A percentile compares a stretch with the other conserved stretches of the same genome.
Evolutionary conservation across 2,329 filamentous ascomycete species (phyloP).

Genomic region (Parastagonospora nodorum): DNA sequence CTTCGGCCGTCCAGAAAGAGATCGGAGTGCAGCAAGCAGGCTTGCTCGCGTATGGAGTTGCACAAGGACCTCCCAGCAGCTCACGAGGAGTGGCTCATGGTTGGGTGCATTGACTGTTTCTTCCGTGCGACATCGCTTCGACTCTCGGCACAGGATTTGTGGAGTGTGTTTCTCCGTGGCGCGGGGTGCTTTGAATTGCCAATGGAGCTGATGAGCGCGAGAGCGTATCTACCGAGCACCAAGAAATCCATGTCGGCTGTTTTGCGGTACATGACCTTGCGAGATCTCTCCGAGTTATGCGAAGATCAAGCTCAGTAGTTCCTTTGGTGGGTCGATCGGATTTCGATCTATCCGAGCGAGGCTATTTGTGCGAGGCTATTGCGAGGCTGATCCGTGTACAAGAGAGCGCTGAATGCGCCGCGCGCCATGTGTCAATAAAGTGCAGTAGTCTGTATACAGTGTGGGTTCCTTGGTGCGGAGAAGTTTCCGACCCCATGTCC

Average conservation of each 20-base stretch:
- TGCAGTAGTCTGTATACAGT: slow-evolving; percentile 1
- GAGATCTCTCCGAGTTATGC: neutral
- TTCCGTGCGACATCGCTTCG: slow-evolving; percentile 4
- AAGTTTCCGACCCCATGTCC: neutral
- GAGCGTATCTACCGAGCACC: neutral
- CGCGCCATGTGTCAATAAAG: neutral
- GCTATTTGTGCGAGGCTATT: neutral
- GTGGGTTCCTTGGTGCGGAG: neutral
- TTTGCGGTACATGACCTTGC: neutral
- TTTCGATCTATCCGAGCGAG: neutral
- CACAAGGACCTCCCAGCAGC: neutral
- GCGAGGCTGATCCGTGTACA: too few species aligned
- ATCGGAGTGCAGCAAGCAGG: neutral
- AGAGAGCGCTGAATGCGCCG: neutral
- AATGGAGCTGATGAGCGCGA: neutral
- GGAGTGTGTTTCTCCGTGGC: neutral
- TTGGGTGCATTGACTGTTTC: neutral
- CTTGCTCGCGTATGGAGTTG: neutral
- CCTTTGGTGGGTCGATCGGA: neutral
- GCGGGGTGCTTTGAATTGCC: neutral
- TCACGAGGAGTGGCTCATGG: neutral
- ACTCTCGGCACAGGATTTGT: neutral
- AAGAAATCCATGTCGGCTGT: neutral
- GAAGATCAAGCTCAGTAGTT: neutral
- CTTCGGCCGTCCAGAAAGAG: neutral